phyloP scores from a whole-genome alignment of 192 early-diverging fungal genomes.

The Entomortierella beljakovae region DNA sequence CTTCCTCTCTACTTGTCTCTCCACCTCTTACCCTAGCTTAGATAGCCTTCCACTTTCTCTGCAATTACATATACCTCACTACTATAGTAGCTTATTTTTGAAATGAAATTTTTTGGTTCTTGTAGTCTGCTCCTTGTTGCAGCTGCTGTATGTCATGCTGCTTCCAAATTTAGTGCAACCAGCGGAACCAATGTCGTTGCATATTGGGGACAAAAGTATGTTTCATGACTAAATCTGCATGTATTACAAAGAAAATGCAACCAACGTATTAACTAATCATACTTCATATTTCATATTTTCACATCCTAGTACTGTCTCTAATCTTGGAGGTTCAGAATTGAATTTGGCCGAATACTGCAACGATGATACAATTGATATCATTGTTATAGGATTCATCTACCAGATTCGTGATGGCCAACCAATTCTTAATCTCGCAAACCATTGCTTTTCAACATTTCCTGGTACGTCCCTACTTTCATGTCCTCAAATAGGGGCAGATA shows the following conservation, averaged over 20 bases:
- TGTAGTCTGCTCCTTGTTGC: no score
- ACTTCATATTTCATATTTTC: no score
- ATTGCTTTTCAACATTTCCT: conserved; percentile 63
- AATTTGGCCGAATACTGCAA: conserved; percentile 65
- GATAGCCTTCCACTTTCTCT: no score
- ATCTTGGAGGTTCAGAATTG: conserved; percentile 8
- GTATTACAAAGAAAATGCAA: no score
- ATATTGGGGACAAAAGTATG: conserved; percentile 51
- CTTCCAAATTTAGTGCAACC: conserved; percentile 16
- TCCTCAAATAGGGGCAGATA: conserved; percentile 65
- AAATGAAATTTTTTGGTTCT: no score
- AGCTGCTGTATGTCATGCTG: neutral
- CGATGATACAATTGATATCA: conserved; percentile 66
- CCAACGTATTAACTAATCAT: no score
- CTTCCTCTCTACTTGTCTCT: no score
- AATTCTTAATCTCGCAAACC: conserved; percentile 67
- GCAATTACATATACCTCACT: no score
- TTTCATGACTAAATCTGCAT: neutral
- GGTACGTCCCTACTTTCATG: conserved; percentile 67
- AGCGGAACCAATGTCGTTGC: conserved; percentile 36
- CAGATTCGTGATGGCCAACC: conserved; percentile 62
- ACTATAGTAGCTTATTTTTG: no score
- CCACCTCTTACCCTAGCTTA: no score
- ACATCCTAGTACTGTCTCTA: conserved; percentile 19
- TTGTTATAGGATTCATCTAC: conserved; percentile 70